phyloP scores from a whole-genome alignment of 768 basidiomycete species.

The Hygrocybe punicea region DNA sequence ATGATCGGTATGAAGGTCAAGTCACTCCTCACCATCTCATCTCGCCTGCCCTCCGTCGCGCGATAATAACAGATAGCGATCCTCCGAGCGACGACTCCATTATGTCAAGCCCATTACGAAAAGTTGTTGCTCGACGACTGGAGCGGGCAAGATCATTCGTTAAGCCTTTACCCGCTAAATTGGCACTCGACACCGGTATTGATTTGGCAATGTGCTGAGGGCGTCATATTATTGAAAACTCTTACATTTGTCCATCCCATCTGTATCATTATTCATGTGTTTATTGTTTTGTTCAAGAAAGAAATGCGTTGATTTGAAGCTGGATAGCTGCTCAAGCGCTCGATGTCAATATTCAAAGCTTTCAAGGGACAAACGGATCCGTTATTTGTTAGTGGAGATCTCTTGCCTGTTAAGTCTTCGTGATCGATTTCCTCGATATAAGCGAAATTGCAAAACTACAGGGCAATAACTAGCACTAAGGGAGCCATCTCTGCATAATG shows the following conservation, averaged over 20 bases:
- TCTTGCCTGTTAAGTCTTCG: no score
- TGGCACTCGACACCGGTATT: neutral
- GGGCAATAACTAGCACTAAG: no score
- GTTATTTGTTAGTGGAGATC: no score
- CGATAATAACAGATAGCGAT: slow-evolving; percentile 31
- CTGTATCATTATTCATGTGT: neutral
- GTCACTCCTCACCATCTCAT: slow-evolving; percentile 68
- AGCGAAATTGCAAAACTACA: no score
- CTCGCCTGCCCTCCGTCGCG: slow-evolving; percentile 53
- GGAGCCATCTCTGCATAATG: no score
- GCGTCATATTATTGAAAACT: neutral
- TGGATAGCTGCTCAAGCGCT: no score
- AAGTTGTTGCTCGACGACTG: slow-evolving; percentile 40
- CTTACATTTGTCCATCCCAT: neutral
- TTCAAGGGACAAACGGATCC: no score
- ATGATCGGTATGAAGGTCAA: slow-evolving; percentile 60
- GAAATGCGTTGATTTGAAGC: neutral
- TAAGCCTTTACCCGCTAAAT: neutral
- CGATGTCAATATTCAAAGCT: no score
- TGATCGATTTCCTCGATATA: no score
- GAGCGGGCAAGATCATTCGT: slow-evolving; percentile 31
- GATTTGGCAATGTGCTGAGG: no score
- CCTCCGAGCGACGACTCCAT: slow-evolving; percentile 47
- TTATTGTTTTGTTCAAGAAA: neutral
- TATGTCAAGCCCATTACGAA: slow-evolving; percentile 45